A percentile compares a stretch with the other conserved stretches of the same genome.
Evolutionary conservation across 345 rosid genomes (phyloP).

Genomic region (Viola odorata): DNA sequence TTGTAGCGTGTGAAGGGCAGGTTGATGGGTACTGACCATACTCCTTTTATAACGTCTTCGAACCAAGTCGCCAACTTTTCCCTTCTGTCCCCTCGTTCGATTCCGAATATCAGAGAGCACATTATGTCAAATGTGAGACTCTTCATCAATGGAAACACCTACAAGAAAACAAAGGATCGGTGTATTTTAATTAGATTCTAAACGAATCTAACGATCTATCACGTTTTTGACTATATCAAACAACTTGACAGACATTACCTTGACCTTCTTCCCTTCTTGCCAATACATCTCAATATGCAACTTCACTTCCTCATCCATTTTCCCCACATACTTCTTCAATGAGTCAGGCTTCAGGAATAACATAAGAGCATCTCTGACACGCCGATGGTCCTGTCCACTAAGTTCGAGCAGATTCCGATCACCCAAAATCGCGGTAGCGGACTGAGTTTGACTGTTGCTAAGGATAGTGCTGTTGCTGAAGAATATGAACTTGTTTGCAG

Average conservation of each 20-base stretch:
- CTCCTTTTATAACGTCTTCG: slow-evolving; percentile 34
- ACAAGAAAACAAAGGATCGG: too few relatives aligned
- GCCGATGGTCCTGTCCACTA: slow-evolving; percentile 37
- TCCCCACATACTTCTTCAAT: slow-evolving; percentile 41
- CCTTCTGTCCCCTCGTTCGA: slow-evolving; percentile 35
- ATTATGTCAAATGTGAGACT: slow-evolving; percentile 47
- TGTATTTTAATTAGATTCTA: too few relatives aligned
- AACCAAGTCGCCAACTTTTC: slow-evolving; percentile 24
- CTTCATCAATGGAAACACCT: slow-evolving; percentile 50
- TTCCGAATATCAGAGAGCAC: slow-evolving; percentile 38
- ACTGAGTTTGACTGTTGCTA: slow-evolving; percentile 29
- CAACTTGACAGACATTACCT: too few relatives aligned
- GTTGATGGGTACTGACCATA: slow-evolving; percentile 44
- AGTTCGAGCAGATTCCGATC: slow-evolving; percentile 32
- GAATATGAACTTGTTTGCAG: slow-evolving; percentile 47
- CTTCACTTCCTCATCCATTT: slow-evolving; percentile 49
- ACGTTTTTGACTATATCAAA: too few relatives aligned
- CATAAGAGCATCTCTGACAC: slow-evolving; percentile 36
- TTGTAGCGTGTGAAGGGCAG: slow-evolving; percentile 48
- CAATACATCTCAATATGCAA: slow-evolving; percentile 37
- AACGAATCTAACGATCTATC: too few relatives aligned
- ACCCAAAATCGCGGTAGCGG: slow-evolving; percentile 30
- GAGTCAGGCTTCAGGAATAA: slow-evolving; percentile 54
- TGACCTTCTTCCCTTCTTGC: slow-evolving; percentile 37
- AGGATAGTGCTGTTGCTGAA: slow-evolving; percentile 22